Conservation (phyloP, 495 filamentous ascomycete species). For the Astrothelium macrocarpum region DNA sequence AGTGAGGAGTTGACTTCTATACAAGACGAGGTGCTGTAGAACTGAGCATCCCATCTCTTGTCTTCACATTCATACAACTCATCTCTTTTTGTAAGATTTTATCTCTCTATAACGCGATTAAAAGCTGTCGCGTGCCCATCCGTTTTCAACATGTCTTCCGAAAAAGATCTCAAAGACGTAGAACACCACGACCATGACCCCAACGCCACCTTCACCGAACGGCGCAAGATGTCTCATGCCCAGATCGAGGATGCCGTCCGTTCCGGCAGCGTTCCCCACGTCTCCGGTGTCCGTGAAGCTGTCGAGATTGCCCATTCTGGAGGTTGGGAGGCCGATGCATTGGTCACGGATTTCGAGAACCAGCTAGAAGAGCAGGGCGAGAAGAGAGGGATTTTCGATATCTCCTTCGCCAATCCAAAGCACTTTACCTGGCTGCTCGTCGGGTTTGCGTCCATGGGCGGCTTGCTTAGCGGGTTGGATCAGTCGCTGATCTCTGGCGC, state of each 20-base stretch:
- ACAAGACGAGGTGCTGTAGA: background rate
- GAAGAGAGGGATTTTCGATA: slow-evolving; percentile 28
- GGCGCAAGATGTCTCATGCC: slow-evolving; percentile 14
- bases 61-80: background rate
- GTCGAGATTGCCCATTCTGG: slow-evolving; percentile 15
- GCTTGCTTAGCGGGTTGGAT: slow-evolving; percentile 52
- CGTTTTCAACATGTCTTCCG: background rate
- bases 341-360: slow-evolving; percentile 21
- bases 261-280: slow-evolving; percentile 12
- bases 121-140: background rate
- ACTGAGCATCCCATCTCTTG: background rate
- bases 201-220: slow-evolving; percentile 12
- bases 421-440: slow-evolving; percentile 51
- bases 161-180: background rate
- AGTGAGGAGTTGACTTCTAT: background rate
- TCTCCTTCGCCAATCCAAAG: slow-evolving; percentile 33
- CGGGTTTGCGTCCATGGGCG: slow-evolving; percentile 54
- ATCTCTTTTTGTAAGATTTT: background rate
- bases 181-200: slow-evolving; percentile 7
- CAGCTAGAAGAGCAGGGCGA: slow-evolving; percentile 17
- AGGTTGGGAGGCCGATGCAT: slow-evolving; percentile 24
- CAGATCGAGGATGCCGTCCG: slow-evolving; percentile 15
- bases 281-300: slow-evolving; percentile 11
- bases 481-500: slow-evolving; percentile 53
- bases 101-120: background rate